Conservation (phyloP, 2,329 filamentous ascomycete species). For the Thermomyces lanuginosus region DNA sequence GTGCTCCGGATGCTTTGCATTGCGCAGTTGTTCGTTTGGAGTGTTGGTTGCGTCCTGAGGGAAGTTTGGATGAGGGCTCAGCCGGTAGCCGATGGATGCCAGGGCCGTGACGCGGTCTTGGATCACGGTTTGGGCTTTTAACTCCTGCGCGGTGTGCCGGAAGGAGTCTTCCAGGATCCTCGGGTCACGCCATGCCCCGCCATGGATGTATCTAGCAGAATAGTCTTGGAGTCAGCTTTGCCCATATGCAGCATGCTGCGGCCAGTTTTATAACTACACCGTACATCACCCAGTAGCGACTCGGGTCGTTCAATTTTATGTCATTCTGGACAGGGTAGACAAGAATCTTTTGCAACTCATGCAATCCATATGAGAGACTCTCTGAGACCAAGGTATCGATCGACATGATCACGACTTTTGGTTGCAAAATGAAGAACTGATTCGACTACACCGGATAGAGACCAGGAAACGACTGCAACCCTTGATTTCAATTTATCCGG, state of each 20-base stretch:
- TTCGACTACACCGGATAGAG: no score
- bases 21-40: constrained; percentile 14
- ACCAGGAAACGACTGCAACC: no score
- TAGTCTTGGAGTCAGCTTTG: constrained; percentile 1
- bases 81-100: constrained; percentile 32
- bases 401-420: not conserved
- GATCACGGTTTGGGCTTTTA: constrained; percentile 12
- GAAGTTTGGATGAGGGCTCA: constrained; percentile 26
- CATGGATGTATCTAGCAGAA: constrained; percentile 28
- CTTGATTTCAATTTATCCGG: no score
- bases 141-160: constrained; percentile 17
- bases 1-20: constrained; percentile 30
- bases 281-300: constrained; percentile 27
- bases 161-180: constrained; percentile 22
- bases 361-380: constrained; percentile 10
- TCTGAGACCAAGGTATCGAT: not conserved
- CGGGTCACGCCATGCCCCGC: constrained; percentile 35
- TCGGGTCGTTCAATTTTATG: not conserved
- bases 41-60: constrained; percentile 21
- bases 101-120: constrained; percentile 20
- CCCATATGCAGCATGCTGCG: not conserved
- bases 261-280: constrained; percentile 2
- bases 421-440: no score
- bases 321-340: constrained; percentile 12
- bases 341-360: constrained; percentile 19